phyloP scores from a whole-genome alignment of 108 stramenopile genomes.

The Pseudonitzschia multiseries region DNA sequence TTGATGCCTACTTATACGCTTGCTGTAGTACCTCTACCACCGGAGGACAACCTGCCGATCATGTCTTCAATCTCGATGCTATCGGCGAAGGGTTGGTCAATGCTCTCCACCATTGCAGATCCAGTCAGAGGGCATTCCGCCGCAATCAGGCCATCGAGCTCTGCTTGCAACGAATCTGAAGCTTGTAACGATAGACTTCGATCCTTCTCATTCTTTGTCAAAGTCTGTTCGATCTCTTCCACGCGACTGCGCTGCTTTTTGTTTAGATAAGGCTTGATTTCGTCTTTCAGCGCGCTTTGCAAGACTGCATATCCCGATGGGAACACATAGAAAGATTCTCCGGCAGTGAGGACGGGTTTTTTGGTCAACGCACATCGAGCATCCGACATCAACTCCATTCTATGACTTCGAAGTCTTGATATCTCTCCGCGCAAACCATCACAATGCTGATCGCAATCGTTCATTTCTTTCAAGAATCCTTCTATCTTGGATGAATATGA shows the following conservation, averaged over 20 bases:
- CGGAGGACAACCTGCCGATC: background rate
- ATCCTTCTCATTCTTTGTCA: constrained; percentile 25
- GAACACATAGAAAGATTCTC: constrained; percentile 83
- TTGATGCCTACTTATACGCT: background rate
- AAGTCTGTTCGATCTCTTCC: constrained; percentile 54
- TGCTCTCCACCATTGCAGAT: constrained; percentile 77
- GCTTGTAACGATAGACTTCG: constrained; percentile 7
- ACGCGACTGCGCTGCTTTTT: constrained; percentile 62
- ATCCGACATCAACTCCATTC: constrained; percentile 63
- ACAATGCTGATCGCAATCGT: constrained; percentile 81
- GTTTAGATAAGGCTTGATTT: constrained; percentile 71
- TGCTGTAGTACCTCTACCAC: constrained; percentile 12
- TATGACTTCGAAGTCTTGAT: constrained; percentile 49
- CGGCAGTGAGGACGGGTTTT: constrained; percentile 58
- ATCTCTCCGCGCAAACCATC: constrained; percentile 73
- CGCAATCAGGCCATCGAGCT: constrained; percentile 85
- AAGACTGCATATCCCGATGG: constrained; percentile 84
- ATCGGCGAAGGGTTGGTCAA: constrained; percentile 56
- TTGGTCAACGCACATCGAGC: constrained; percentile 82
- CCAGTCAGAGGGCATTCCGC: constrained; percentile 89
- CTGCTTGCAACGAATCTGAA: constrained; percentile 53
- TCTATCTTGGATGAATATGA: constrained; percentile 87
- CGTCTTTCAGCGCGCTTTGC: constrained; percentile 66
- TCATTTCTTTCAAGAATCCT: constrained; percentile 82
- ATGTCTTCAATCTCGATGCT: constrained; percentile 28